Evolutionary conservation across 495 filamentous ascomycete genomes (phyloP).

Genomic region (Hypoxylon cercidicola): DNA sequence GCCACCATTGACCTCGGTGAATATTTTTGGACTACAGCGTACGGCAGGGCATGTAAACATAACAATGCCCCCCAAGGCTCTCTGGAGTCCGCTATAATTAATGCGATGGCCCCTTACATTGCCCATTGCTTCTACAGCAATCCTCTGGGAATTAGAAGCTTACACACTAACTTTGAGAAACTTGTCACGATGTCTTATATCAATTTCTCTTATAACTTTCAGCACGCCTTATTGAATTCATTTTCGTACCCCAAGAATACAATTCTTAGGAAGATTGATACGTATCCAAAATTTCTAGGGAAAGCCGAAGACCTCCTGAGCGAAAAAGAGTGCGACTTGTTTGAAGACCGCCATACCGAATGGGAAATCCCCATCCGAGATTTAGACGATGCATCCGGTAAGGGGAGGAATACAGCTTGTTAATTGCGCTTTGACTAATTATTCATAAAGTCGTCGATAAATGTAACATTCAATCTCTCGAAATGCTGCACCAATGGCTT

Average conservation of each 20-base stretch:
- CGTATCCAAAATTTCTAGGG: constrained; percentile 3
- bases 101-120: no score
- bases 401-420: not conserved
- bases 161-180: no score
- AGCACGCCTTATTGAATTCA: not conserved
- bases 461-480: constrained; percentile 12
- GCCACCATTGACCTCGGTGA: no score
- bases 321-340: constrained; percentile 13
- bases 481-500: constrained; percentile 6
- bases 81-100: no score
- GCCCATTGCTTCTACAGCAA: not conserved
- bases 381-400: constrained; percentile 10
- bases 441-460: constrained; percentile 6
- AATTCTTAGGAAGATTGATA: constrained; percentile 9
- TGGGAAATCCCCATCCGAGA: constrained; percentile 23
- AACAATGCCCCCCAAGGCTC: no score
- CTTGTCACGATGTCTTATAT: not conserved
- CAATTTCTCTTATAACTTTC: not conserved
- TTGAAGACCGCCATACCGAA: constrained; percentile 3
- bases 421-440: not conserved
- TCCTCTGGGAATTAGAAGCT: not conserved
- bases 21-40: no score
- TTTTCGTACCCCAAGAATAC: constrained; percentile 16
- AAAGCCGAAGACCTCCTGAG: not conserved
- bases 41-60: no score